These are phyloP conservation scores for Collybiopsis confluens DNA, from an alignment of 768 basidiomycete species.

Conservation along the genomic window DNA sequence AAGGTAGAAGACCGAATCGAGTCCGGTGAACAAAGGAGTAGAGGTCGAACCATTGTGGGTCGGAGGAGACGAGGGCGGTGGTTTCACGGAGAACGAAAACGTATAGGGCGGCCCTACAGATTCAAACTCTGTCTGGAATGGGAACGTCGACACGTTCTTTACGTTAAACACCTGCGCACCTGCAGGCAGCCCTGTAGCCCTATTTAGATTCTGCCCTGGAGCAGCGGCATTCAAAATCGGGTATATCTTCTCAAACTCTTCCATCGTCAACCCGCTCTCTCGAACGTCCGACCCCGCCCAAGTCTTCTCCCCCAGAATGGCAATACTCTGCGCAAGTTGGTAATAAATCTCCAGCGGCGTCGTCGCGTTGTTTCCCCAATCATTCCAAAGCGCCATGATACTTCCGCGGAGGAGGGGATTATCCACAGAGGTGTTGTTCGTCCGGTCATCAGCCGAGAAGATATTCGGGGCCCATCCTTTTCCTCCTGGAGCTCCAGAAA, in stretches of 20 bases:
- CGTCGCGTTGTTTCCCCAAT: conserved; percentile 43
- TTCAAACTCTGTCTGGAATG: conserved; percentile 24
- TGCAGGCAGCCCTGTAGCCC: conserved; percentile 25
- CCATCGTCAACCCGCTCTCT: conserved; percentile 25
- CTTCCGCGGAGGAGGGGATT: conserved; percentile 26
- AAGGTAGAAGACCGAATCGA: conserved; percentile 30
- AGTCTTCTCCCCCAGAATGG: conserved; percentile 37
- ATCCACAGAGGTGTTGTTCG: conserved; percentile 27
- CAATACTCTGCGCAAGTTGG: conserved; percentile 35
- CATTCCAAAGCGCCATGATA: conserved; percentile 37
- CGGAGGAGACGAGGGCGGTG: conserved; percentile 13
- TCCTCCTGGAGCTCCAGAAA: conserved; percentile 24
- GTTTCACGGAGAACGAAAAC: conserved; percentile 32
- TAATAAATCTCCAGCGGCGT: conserved; percentile 40
- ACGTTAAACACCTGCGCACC: conserved; percentile 26
- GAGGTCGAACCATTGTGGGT: background rate
- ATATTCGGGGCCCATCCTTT: conserved; percentile 34
- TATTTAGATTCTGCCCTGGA: conserved; percentile 40
- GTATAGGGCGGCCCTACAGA: conserved; percentile 43
- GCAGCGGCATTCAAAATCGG: conserved; percentile 31
- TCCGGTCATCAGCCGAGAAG: conserved; percentile 22
- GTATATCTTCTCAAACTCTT: conserved; percentile 32
- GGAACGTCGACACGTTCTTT: conserved; percentile 13
- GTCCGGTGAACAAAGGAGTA: conserved; percentile 23
- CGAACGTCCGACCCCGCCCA: conserved; percentile 35